These are phyloP conservation scores for Eucalyptus sp. DNA, from an alignment of 345 rosid species.

Conservation along the genomic window DNA sequence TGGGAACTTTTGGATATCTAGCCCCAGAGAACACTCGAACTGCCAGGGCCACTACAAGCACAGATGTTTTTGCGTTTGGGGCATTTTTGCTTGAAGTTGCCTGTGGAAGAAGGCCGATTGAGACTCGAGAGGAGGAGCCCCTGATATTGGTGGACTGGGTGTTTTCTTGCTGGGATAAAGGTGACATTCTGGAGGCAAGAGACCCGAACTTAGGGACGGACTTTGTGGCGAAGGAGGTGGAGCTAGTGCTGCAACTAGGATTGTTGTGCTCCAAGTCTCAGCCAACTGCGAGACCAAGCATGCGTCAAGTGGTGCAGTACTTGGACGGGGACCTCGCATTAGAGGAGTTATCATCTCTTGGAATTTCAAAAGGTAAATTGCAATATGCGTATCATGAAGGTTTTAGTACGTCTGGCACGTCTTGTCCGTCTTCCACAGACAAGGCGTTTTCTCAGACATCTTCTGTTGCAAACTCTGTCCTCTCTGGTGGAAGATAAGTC, in stretches of 20 bases:
- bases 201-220: background rate
- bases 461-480: background rate
- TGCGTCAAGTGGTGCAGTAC: background rate
- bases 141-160: background rate
- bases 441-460: background rate
- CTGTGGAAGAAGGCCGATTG: background rate
- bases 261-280: background rate
- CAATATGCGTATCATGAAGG: background rate
- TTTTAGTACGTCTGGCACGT: background rate
- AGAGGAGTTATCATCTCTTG: background rate
- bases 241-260: background rate
- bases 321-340: background rate
- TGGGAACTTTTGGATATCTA: background rate
- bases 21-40: background rate
- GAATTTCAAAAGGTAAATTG: background rate
- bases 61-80: background rate
- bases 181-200: background rate
- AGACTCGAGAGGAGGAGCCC: background rate
- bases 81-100: background rate
- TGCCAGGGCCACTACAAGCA: background rate
- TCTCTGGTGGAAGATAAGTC: background rate
- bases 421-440: background rate
- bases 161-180: background rate
- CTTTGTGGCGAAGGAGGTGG: background rate
- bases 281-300: background rate